These are phyloP conservation scores for Plasmodium coatneyi DNA, from an alignment of 169 alveolate genomes.

Conservation along the genomic window DNA sequence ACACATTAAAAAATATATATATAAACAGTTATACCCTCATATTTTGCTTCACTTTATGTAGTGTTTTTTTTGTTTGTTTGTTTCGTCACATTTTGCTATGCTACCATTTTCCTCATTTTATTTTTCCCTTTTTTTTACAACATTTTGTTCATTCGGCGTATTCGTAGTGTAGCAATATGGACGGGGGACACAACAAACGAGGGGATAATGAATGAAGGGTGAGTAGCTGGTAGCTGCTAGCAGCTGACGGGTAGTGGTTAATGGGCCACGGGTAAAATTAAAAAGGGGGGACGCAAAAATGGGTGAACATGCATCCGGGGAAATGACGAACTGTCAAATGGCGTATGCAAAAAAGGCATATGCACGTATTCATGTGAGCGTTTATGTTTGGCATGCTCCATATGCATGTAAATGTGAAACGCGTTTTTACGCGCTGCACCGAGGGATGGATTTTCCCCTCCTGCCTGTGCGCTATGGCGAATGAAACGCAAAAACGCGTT, in stretches of 20 bases:
- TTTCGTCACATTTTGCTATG: neutral
- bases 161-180: neutral
- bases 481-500: neutral
- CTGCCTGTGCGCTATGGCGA: neutral
- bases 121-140: neutral
- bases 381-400: neutral
- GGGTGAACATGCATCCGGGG: neutral
- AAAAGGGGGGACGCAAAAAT: neutral
- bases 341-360: neutral
- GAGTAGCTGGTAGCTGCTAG: neutral
- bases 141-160: neutral
- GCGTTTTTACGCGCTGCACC: neutral
- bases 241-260: neutral
- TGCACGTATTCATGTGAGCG: neutral
- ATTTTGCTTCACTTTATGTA: neutral
- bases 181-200: neutral
- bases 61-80: neutral
- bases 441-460: neutral
- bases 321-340: neutral
- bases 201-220: neutral
- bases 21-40: neutral
- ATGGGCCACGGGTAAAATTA: neutral
- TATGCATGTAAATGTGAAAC: neutral
- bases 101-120: neutral
- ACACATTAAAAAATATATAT: neutral